These are phyloP conservation scores for Porcisia hertigi DNA, from an alignment of 208 protist genomes.

Conservation along the genomic window DNA sequence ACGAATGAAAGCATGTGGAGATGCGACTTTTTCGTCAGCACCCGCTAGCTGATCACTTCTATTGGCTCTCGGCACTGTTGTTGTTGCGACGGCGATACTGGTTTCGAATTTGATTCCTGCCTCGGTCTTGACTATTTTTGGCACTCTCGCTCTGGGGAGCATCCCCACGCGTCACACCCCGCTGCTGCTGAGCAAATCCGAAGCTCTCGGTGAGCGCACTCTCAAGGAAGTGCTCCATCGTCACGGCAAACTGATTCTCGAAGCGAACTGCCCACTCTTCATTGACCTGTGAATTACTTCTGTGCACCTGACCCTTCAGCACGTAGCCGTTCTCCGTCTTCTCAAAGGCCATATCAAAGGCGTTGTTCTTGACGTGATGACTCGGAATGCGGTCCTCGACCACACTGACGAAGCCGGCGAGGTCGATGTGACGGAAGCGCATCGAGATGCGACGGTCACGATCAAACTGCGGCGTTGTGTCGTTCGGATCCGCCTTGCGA, in stretches of 20 bases:
- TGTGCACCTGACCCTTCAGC: conserved; percentile 70
- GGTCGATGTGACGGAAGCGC: conserved; percentile 78
- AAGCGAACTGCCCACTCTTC: conserved; percentile 84
- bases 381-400: conserved; percentile 49
- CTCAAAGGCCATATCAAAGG: conserved; percentile 76
- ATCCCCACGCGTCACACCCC: conserved; percentile 19
- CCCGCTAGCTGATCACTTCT: neutral
- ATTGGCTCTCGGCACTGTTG: conserved; percentile 15
- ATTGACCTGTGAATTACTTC: conserved; percentile 49
- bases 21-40: neutral
- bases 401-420: conserved; percentile 73
- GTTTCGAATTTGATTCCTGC: conserved; percentile 1
- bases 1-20: neutral
- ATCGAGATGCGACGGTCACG: conserved; percentile 71
- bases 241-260: conserved; percentile 82
- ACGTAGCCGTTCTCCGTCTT: conserved; percentile 62
- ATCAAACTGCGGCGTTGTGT: conserved; percentile 86
- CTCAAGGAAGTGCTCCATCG: conserved; percentile 83
- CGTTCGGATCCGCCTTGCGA: conserved; percentile 85
- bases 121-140: neutral
- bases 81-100: conserved; percentile 1
- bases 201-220: conserved; percentile 84
- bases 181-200: conserved; percentile 66
- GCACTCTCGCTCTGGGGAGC: conserved; percentile 17
- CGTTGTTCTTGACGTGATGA: conserved; percentile 75